Evolutionary conservation across 2,329 filamentous ascomycete species (phyloP).

Genomic region (Exophiala phaeomuriformis): DNA sequence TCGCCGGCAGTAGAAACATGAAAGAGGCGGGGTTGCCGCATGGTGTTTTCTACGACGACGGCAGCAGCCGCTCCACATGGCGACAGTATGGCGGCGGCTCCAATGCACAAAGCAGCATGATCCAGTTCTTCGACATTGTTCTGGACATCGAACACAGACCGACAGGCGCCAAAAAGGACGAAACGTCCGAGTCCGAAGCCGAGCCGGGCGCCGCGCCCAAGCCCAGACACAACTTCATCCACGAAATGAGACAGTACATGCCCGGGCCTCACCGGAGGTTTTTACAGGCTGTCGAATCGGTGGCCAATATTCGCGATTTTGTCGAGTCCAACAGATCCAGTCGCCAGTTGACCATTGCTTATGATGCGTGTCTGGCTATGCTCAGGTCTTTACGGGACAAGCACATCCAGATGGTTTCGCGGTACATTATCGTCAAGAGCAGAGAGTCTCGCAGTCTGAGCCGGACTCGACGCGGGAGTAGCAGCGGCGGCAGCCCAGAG

Average conservation of each 20-base stretch:
- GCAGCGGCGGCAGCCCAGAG: constrained; percentile 29
- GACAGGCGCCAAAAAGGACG: constrained; percentile 59
- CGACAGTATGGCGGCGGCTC: constrained; percentile 87
- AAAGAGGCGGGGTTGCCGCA: constrained; percentile 80
- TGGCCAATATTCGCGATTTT: constrained; percentile 82
- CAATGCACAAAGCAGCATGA: constrained; percentile 92
- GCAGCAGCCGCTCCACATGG: constrained; percentile 59
- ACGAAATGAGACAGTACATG: constrained; percentile 97
- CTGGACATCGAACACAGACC: constrained; percentile 85
- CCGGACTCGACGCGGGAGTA: constrained; percentile 49
- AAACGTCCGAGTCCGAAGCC: constrained; percentile 41
- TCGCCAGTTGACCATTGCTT: constrained; percentile 65
- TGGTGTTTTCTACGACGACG: constrained; percentile 82
- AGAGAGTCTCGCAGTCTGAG: constrained; percentile 59
- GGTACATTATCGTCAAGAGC: constrained; percentile 88
- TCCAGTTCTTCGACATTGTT: constrained; percentile 94
- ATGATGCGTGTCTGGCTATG: constrained; percentile 81
- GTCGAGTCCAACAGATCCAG: constrained; percentile 59
- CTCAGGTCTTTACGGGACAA: constrained; percentile 76
- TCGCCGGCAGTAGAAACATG: constrained; percentile 98
- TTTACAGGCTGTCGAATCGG: constrained; percentile 65
- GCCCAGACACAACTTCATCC: constrained; percentile 78
- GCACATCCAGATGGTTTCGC: constrained; percentile 91
- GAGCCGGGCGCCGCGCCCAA: constrained; percentile 41
- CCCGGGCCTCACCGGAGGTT: constrained; percentile 86